Evolutionary conservation across 768 basidiomycete genomes (phyloP).

Genomic region (Russula ochroleuca): DNA sequence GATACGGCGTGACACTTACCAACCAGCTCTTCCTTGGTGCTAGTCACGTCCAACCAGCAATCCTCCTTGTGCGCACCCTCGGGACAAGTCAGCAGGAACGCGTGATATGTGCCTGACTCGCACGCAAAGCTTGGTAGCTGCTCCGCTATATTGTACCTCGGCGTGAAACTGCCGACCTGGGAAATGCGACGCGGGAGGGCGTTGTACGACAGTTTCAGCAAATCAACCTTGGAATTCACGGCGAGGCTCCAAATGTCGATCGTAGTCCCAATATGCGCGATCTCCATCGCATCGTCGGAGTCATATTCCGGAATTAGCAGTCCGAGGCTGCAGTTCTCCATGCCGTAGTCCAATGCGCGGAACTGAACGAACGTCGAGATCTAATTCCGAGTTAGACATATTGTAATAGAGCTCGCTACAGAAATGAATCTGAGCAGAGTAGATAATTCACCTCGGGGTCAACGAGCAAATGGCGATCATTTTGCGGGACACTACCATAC

Average conservation of each 20-base stretch:
- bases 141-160: slow-evolving; percentile 6
- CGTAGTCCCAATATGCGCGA: not conserved
- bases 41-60: slow-evolving; percentile 8
- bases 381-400: not conserved
- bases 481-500: slow-evolving; percentile 11
- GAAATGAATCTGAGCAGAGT: not conserved
- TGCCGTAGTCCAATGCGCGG: slow-evolving; percentile 7
- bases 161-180: slow-evolving; percentile 4
- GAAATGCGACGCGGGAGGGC: not conserved
- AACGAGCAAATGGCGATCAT: slow-evolving; percentile 13
- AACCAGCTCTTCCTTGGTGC: not conserved
- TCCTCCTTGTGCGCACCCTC: slow-evolving; percentile 7
- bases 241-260: slow-evolving; percentile 8
- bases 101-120: slow-evolving; percentile 2
- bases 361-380: slow-evolving; percentile 18
- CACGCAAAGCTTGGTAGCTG: slow-evolving; percentile 3
- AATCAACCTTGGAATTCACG: not conserved
- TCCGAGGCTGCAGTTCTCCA: slow-evolving; percentile 10
- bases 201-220: not conserved
- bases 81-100: slow-evolving; percentile 5
- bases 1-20: not conserved
- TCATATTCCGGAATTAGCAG: not conserved
- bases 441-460: not conserved
- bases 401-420: not conserved
- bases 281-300: not conserved